Percentiles rank a stretch among this genome's conserved stretches.
Conservation (phyloP, 2,329 filamentous ascomycete species). For the Gyromitra esculenta region DNA sequence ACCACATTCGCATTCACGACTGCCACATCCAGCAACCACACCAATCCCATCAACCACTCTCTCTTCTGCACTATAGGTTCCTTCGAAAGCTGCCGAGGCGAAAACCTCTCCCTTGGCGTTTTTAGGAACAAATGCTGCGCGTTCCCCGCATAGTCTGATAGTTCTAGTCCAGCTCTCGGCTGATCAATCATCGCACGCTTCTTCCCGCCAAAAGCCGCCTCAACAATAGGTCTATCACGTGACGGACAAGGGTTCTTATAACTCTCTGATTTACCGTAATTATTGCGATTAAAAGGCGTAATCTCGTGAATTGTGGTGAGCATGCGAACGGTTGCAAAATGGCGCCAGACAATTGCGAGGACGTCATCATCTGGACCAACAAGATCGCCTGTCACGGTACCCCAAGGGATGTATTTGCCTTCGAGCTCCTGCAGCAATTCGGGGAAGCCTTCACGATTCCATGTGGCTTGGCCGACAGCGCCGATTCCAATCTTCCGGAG, state of each 20-base stretch:
- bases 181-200: neutral
- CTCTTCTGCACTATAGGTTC: conserved; percentile 1
- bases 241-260: conserved; percentile 9
- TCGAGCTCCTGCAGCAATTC: neutral
- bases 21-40: conserved; percentile 14
- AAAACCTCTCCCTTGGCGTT: neutral
- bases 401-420: conserved; percentile 9
- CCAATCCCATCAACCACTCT: conserved; percentile 8
- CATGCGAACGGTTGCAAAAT: conserved; percentile 2
- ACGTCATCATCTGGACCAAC: neutral
- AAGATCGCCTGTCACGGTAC: neutral
- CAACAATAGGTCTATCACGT: conserved; percentile 1
- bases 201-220: neutral
- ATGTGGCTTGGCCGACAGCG: conserved; percentile 2
- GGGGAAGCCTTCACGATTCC: neutral
- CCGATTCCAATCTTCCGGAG: neutral
- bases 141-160: neutral
- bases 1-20: conserved; percentile 15
- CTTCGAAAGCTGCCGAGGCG: neutral
- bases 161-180: conserved; percentile 1
- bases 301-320: conserved; percentile 8
- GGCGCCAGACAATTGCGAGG: neutral
- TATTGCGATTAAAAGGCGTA: conserved; percentile 3
- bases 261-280: conserved; percentile 9
- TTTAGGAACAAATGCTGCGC: neutral